Evolutionary conservation across 2,329 filamentous ascomycete species (phyloP).

Genomic region (Colletotrichum costaricense): DNA sequence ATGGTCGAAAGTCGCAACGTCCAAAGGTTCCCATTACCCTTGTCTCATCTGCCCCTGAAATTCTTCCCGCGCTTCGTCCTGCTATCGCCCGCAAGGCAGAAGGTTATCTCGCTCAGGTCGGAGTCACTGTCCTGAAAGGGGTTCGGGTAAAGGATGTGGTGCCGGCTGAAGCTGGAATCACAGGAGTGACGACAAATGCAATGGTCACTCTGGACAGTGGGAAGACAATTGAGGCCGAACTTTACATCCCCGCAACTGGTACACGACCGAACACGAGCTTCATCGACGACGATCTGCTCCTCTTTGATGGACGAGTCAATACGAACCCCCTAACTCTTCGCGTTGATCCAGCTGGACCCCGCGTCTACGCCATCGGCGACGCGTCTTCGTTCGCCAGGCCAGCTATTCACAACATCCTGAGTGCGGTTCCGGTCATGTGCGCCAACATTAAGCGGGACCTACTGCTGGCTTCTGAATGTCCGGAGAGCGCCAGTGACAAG

Average conservation of each 20-base stretch:
- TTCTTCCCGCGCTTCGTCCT: constrained; percentile 54
- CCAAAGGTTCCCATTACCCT: constrained; percentile 57
- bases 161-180: constrained; percentile 44
- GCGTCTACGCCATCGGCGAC: constrained; percentile 61
- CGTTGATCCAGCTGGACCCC: constrained; percentile 43
- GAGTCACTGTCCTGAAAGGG: constrained; percentile 59
- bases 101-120: constrained; percentile 52
- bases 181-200: constrained; percentile 41
- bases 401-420: constrained; percentile 54
- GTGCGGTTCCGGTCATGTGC: constrained; percentile 54
- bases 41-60: constrained; percentile 49
- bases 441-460: constrained; percentile 62
- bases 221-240: constrained; percentile 51
- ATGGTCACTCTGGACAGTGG: constrained; percentile 54
- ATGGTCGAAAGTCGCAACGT: constrained; percentile 49
- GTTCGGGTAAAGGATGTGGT: constrained; percentile 47
- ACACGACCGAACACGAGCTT: constrained; percentile 54
- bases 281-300: constrained; percentile 44
- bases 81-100: constrained; percentile 54
- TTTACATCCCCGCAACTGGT: constrained; percentile 61
- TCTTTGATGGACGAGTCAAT: constrained; percentile 49
- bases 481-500: constrained; percentile 33
- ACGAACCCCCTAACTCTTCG: constrained; percentile 51
- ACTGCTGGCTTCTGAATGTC: constrained; percentile 46
- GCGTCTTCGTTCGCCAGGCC: constrained; percentile 51